Base-by-base conservation (phyloP, 805 yeast genomes). In the Suhomyces tanzawaensis region DNA sequence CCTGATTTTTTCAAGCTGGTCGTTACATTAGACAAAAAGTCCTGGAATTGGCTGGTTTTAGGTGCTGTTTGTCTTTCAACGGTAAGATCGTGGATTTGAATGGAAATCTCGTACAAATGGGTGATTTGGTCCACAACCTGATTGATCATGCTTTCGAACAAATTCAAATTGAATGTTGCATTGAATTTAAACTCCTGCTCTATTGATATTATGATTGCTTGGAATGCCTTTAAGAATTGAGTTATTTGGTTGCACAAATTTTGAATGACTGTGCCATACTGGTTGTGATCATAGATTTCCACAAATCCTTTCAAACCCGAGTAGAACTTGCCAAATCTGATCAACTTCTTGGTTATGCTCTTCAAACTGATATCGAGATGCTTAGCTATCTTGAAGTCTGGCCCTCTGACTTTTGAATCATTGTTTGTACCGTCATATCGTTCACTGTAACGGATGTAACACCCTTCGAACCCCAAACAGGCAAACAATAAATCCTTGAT, bases 391-490 rank as follows among this genome's bases (percentile, higher is more conserved):
- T 78, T 73, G 58, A 74, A 89, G 42, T 83, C 91, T 1, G 95
- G 95, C 0, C 95, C 95, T 11, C 56, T 57, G 3, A 82, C 60
- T 30, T 74, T 57, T 23, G 72, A 66, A 11, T 60, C 64, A 7
- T 51, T 36, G 23, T 60, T 54, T 0, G 44, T 41, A 0, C 81
- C 79, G 49, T 79, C 76, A 52, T 76, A 86, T 15, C 71, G 66
- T 29, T 78, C 83, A 22, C 81, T 72, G 53, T 74, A 87, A 30
- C 89, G 66, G 24, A 91, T 77, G 52, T 84, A 87, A 15, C 71
- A 69, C 0, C 97, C 97, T 57, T 89, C 95, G 19, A 73, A 60
- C 0, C 95, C 95, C 22, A 80, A 48, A 11, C 93, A 56, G 1
- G 85, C 82, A 48, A 72, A 74, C 15, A 88, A 51, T 7, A 89